Evolutionary conservation across 1,139 yeast genomes (phyloP).

Genomic region (Magnusiomyces ingens): DNA sequence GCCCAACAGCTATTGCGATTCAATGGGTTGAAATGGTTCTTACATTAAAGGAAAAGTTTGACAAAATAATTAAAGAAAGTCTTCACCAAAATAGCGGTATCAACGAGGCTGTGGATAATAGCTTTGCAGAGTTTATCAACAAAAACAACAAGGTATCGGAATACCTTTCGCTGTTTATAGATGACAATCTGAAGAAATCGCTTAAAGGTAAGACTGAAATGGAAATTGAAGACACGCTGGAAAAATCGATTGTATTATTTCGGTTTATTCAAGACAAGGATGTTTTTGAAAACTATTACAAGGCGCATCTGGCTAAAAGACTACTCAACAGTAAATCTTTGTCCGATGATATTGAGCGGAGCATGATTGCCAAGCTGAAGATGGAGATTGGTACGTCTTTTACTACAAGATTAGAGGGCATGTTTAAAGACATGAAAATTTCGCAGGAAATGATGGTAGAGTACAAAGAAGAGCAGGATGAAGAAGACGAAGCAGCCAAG

Average conservation of each 20-base stretch:
- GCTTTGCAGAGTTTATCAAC: conserved; percentile 50
- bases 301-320: conserved; percentile 83
- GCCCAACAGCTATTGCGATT: conserved; percentile 50
- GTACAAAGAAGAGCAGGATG: conserved; percentile 24
- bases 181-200: conserved; percentile 59
- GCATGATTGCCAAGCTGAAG: conserved; percentile 61
- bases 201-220: conserved; percentile 45
- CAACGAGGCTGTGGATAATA: conserved; percentile 49
- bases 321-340: conserved; percentile 49
- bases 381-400: conserved; percentile 78
- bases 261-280: conserved; percentile 76
- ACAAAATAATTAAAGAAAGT: conserved; percentile 41
- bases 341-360: conserved; percentile 59
- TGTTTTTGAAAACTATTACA: conserved; percentile 77
- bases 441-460: conserved; percentile 56
- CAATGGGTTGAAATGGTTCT: conserved; percentile 65
- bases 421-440: conserved; percentile 73
- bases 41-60: conserved; percentile 33
- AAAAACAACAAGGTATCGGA: conserved; percentile 58
- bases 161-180: conserved; percentile 66
- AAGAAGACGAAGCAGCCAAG: conserved; percentile 6
- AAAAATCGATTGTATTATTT: conserved; percentile 54
- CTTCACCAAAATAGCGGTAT: conserved; percentile 46
- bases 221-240: conserved; percentile 49
- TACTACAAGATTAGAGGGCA: conserved; percentile 74